A percentile compares a stretch with the other conserved stretches of the same genome.
Conservation (phyloP, 2,329 filamentous ascomycete genomes). For the Xylariaceae sp. region DNA sequence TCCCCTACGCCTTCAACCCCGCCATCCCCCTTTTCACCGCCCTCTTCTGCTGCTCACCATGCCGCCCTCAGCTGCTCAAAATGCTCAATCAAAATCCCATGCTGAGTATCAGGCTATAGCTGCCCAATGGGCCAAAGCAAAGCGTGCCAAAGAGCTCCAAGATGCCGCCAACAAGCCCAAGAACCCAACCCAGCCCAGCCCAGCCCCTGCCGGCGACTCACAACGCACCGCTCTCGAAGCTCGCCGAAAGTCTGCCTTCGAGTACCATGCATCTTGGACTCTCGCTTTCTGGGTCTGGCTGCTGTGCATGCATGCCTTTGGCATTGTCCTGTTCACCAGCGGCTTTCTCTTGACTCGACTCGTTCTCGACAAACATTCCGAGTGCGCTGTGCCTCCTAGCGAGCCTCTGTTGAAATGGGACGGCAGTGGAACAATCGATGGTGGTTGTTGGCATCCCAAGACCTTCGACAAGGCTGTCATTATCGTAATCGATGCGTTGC, state of each 20-base stretch:
- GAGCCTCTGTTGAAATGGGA: conserved; percentile 45
- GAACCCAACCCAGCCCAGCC: conserved; percentile 23
- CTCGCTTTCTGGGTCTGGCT: conserved; percentile 69
- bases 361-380: conserved; percentile 73
- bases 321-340: conserved; percentile 88
- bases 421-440: conserved; percentile 44
- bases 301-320: conserved; percentile 71
- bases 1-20: not conserved
- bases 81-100: conserved; percentile 26
- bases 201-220: conserved; percentile 40
- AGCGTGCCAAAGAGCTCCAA: conserved; percentile 46
- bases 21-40: conserved; percentile 24
- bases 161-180: conserved; percentile 33
- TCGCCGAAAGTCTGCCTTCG: conserved; percentile 48
- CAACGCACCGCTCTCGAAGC: conserved; percentile 48
- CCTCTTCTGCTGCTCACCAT: not conserved
- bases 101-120: conserved; percentile 53
- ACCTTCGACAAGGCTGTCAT: conserved; percentile 90
- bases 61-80: conserved; percentile 15
- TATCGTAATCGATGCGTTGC: conserved; percentile 85
- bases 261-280: conserved; percentile 55
- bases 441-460: conserved; percentile 94
- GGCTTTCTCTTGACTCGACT: conserved; percentile 89
- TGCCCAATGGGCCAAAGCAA: conserved; percentile 53
- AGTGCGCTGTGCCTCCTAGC: conserved; percentile 67